These are phyloP conservation scores for Colletotrichum eleusines DNA, from an alignment of 2,329 filamentous ascomycete species.

Conservation along the genomic window DNA sequence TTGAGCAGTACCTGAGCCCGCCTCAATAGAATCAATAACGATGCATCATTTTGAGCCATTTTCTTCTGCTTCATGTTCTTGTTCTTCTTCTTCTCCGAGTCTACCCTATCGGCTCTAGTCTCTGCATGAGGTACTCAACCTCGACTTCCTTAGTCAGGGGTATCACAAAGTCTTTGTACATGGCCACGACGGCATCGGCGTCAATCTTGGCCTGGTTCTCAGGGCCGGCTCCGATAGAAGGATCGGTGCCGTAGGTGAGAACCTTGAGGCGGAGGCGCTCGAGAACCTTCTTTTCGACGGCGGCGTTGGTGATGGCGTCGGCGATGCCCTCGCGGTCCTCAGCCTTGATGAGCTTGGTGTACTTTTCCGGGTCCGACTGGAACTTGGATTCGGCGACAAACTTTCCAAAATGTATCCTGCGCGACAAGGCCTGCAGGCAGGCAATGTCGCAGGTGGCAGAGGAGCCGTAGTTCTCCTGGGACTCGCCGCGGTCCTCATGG, in stretches of 20 bases:
- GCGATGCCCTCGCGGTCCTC: conserved; percentile 85
- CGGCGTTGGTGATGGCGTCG: conserved; percentile 88
- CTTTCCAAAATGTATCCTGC: conserved; percentile 97
- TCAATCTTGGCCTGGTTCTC: conserved; percentile 84
- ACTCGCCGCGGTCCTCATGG: conserved; percentile 84
- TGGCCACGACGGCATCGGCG: conserved; percentile 87
- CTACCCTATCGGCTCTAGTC: conserved; percentile 65
- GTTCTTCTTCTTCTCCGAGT: background rate
- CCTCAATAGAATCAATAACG: conserved; percentile 47
- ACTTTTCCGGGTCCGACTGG: conserved; percentile 81
- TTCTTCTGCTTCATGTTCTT: background rate
- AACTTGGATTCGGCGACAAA: conserved; percentile 99
- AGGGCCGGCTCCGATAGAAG: conserved; percentile 69
- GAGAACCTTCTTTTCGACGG: conserved; percentile 90
- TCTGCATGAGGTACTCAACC: conserved; percentile 97
- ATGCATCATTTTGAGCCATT: conserved; percentile 34
- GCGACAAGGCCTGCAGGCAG: conserved; percentile 88
- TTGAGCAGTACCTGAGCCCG: conserved; percentile 78
- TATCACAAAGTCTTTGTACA: conserved; percentile 95
- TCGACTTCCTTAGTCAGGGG: conserved; percentile 98
- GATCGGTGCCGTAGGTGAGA: conserved; percentile 92
- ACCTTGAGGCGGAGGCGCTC: conserved; percentile 90
- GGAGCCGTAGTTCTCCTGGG: conserved; percentile 94
- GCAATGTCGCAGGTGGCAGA: conserved; percentile 91
- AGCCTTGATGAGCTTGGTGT: conserved; percentile 84